Conservation (phyloP, 441 rosid species). For the Syzygium malaccense region DNA sequence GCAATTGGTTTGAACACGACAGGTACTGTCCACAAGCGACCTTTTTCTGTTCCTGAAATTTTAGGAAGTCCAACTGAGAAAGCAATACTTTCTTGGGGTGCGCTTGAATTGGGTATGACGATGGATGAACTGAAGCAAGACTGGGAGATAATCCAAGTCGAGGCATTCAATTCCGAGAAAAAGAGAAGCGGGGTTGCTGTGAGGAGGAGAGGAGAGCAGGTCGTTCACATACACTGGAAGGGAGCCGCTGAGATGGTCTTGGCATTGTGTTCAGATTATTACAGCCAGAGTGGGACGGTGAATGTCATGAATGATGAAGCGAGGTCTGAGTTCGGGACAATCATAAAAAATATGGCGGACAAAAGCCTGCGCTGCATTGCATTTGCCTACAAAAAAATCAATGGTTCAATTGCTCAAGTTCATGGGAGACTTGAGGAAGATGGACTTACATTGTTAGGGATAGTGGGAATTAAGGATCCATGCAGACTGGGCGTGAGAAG, state of each 20-base stretch:
- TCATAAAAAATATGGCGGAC: conserved; percentile 35
- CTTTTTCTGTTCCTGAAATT: background rate
- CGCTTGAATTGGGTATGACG: background rate
- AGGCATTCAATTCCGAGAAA: conserved; percentile 2
- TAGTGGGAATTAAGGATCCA: conserved; percentile 1
- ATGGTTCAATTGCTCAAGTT: background rate
- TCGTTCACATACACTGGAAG: conserved; percentile 33
- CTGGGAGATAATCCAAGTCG: background rate
- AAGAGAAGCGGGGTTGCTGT: conserved; percentile 27
- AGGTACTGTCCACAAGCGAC: background rate
- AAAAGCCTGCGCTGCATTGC: conserved; percentile 44
- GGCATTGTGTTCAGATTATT: conserved; percentile 24
- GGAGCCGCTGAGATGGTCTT: conserved; percentile 53
- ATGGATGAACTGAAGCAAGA: background rate
- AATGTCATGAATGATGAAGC: conserved; percentile 15
- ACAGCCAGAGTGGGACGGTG: conserved; percentile 2
- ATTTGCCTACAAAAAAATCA: conserved; percentile 20
- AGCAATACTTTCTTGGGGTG: background rate
- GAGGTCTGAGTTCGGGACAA: background rate
- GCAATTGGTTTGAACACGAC: conserved; percentile 1
- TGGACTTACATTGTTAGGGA: background rate
- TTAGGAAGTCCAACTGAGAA: background rate
- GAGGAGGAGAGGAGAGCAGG: conserved; percentile 13
- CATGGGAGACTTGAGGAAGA: background rate
- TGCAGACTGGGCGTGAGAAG: background rate